Evolutionary conservation across 495 filamentous ascomycete species (phyloP).

Genomic region (Penicillium canariense): DNA sequence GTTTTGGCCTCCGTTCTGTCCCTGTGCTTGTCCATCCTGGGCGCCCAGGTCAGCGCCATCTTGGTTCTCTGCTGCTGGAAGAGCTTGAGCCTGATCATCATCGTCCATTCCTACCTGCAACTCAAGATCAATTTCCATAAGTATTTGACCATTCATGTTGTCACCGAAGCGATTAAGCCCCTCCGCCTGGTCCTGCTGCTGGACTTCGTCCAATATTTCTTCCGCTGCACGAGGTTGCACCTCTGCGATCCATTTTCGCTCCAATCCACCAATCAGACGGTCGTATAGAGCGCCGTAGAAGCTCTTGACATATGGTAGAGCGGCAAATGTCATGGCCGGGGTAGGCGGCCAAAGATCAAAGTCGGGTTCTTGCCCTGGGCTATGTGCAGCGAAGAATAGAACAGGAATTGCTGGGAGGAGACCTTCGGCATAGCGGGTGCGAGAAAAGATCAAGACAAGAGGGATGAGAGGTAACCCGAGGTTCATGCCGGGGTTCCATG

Average conservation of each 20-base stretch:
- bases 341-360: conserved; percentile 69
- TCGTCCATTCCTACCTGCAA: conserved; percentile 42
- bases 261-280: conserved; percentile 58
- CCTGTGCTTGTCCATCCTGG: conserved; percentile 31
- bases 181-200: conserved; percentile 45
- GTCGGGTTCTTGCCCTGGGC: conserved; percentile 41
- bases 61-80: conserved; percentile 17
- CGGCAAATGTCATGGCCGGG: conserved; percentile 63
- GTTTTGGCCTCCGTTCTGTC: conserved; percentile 12
- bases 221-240: conserved; percentile 61
- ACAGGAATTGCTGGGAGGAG: conserved; percentile 62
- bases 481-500: conserved; percentile 42
- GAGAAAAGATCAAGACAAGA: conserved; percentile 55
- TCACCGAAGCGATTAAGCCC: conserved; percentile 39
- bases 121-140: conserved; percentile 48
- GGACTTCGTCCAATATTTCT: conserved; percentile 45
- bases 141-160: conserved; percentile 37
- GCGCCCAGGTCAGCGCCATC: conserved; percentile 20
- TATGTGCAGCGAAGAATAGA: conserved; percentile 56
- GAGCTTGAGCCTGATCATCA: conserved; percentile 27
- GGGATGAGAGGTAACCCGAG: conserved; percentile 64
- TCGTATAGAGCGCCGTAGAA: conserved; percentile 67
- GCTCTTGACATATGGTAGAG: conserved; percentile 65
- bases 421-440: conserved; percentile 57
- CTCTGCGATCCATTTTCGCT: conserved; percentile 64